phyloP scores from a whole-genome alignment of 345 rosid genomes.

The Excoecaria agallocha region DNA sequence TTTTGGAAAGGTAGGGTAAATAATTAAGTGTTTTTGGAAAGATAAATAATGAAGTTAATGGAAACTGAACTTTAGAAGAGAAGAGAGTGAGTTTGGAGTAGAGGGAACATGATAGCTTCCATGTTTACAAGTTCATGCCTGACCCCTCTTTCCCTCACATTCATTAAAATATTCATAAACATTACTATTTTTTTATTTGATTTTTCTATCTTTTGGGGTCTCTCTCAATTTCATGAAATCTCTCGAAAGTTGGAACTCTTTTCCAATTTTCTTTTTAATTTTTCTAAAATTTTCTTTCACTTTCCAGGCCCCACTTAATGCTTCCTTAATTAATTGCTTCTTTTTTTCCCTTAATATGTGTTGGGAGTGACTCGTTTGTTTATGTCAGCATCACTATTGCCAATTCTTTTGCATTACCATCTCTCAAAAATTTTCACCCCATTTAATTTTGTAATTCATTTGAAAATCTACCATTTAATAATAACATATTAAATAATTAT shows the following conservation, averaged over 20 bases:
- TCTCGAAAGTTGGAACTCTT: slow-evolving; percentile 28
- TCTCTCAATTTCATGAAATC: slow-evolving; percentile 37
- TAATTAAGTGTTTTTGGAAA: too few relatives aligned
- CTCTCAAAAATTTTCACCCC: not conserved
- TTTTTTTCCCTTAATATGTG: not conserved
- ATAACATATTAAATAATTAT: too few relatives aligned
- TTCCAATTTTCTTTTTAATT: not conserved
- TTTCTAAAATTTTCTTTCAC: not conserved
- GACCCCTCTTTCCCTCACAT: not conserved
- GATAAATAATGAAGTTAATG: too few relatives aligned
- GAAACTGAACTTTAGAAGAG: too few relatives aligned
- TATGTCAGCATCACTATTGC: slow-evolving; percentile 45
- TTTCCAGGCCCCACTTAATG: slow-evolving; percentile 23
- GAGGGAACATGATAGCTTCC: slow-evolving; percentile 87
- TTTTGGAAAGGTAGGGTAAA: too few relatives aligned
- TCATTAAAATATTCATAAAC: too few relatives aligned
- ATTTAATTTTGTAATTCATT: too few relatives aligned
- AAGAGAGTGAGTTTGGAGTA: slow-evolving; percentile 48
- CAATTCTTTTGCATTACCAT: not conserved
- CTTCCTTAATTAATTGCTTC: not conserved
- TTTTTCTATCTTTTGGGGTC: too few relatives aligned
- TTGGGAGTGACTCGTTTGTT: slow-evolving; percentile 45
- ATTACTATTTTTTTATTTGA: too few relatives aligned
- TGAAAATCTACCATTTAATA: too few relatives aligned
- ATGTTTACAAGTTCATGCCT: slow-evolving; percentile 36